Percentiles rank a stretch among this genome's conserved stretches.
phyloP scores from a whole-genome alignment of 140 eudicot species.

The Flaveria floridana region DNA sequence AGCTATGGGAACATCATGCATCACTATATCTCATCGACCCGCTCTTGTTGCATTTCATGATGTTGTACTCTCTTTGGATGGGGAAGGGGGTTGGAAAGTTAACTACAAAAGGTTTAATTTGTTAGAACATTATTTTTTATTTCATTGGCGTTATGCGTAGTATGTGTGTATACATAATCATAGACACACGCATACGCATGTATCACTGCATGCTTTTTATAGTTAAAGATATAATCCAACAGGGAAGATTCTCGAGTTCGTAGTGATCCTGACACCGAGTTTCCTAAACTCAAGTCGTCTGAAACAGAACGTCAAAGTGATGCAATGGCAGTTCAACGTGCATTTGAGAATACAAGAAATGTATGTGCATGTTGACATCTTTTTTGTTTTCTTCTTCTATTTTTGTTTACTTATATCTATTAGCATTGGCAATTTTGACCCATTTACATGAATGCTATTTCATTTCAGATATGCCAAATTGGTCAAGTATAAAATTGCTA shows the following conservation, averaged over 20 bases:
- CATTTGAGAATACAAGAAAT: conserved; percentile 69
- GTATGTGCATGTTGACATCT: conserved; percentile 29
- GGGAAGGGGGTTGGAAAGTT: conserved; percentile 99
- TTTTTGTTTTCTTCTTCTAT: background rate
- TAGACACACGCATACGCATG: background rate
- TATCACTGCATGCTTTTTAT: conserved; percentile 25
- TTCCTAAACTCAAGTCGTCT: conserved; percentile 36
- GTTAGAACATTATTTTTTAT: background rate
- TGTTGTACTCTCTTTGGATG: conserved; percentile 89
- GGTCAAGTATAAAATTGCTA: background rate
- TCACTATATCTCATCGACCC: conserved; percentile 98
- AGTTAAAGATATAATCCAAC: conserved; percentile 16
- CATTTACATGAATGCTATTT: background rate
- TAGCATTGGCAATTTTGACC: background rate
- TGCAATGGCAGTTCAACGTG: conserved; percentile 93
- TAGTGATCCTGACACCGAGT: conserved; percentile 45
- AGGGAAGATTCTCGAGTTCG: conserved; percentile 55
- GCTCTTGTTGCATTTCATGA: conserved; percentile 99
- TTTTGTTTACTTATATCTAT: conserved; percentile 15
- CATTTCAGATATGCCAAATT: background rate
- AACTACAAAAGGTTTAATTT: conserved; percentile 64
- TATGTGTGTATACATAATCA: conserved; percentile 1
- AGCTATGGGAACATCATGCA: conserved; percentile 99
- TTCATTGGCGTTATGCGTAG: background rate
- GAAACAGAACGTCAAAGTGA: conserved; percentile 86